A percentile compares a stretch with the other conserved stretches of the same genome.
phyloP scores from a whole-genome alignment of 2,329 filamentous ascomycete genomes.

The Apiospora arundinis region DNA sequence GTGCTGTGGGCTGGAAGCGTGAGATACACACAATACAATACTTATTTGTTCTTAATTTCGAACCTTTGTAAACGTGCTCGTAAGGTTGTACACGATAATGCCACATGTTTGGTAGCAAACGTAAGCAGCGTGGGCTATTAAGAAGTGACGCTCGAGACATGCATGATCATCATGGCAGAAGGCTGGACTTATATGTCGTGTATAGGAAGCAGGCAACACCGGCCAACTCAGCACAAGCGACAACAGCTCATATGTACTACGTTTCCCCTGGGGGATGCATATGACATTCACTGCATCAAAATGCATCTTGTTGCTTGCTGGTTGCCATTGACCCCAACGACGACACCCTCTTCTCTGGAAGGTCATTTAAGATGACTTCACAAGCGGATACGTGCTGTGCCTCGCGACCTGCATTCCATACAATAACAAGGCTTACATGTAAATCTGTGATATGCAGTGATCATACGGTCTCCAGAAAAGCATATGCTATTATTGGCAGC shows the following conservation, averaged over 20 bases:
- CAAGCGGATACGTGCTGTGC: background rate
- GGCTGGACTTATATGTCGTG: background rate
- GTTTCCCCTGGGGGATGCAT: background rate
- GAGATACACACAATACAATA: background rate
- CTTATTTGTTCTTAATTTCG: background rate
- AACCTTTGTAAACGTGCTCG: background rate
- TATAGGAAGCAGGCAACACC: background rate
- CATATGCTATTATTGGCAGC: constrained; percentile 3
- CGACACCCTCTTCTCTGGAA: background rate
- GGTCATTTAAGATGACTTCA: background rate
- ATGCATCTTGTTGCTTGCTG: background rate
- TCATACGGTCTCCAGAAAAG: background rate
- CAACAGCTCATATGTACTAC: background rate
- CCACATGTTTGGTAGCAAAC: no score
- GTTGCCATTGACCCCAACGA: background rate
- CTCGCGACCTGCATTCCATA: background rate
- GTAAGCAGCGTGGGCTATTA: no score
- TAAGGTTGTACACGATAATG: background rate
- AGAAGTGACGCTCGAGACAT: no score
- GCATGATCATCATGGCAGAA: no score
- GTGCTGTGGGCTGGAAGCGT: background rate
- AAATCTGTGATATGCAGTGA: background rate
- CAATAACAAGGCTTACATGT: background rate
- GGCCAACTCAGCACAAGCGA: background rate
- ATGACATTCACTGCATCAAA: background rate